Evolutionary conservation across 495 filamentous ascomycete species (phyloP).

Genomic region (Lineolata rhizophorae): DNA sequence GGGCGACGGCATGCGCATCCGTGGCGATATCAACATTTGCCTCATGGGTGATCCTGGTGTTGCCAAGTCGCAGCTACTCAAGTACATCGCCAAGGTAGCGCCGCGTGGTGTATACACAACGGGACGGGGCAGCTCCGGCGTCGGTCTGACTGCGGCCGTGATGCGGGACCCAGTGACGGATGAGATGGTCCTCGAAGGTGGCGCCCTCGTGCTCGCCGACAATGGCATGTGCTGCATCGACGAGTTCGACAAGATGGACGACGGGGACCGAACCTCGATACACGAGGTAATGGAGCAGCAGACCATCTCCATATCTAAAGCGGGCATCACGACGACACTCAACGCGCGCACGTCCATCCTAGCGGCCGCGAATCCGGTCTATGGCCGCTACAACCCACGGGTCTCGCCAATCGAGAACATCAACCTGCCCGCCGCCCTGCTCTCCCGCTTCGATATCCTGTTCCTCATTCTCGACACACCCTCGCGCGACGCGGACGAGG

Average conservation of each 20-base stretch:
- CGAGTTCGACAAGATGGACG: constrained; percentile 99
- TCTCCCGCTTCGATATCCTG: constrained; percentile 91
- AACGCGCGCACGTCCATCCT: constrained; percentile 94
- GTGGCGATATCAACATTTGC: constrained; percentile 96
- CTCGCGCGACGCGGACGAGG: constrained; percentile 65
- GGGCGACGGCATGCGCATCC: constrained; percentile 94
- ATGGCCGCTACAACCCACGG: constrained; percentile 92
- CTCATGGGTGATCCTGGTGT: constrained; percentile 99
- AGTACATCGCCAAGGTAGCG: constrained; percentile 96
- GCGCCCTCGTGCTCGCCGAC: constrained; percentile 85
- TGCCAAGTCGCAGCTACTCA: constrained; percentile 91
- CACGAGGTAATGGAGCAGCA: constrained; percentile 99
- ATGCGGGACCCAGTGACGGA: constrained; percentile 98
- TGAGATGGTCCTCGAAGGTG: constrained; percentile 96
- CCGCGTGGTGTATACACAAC: constrained; percentile 96
- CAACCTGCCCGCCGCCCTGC: constrained; percentile 83
- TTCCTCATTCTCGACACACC: constrained; percentile 94
- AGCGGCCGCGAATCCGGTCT: constrained; percentile 93
- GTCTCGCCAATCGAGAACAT: constrained; percentile 96
- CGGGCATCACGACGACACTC: constrained; percentile 85
- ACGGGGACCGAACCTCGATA: constrained; percentile 85
- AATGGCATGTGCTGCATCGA: constrained; percentile 99
- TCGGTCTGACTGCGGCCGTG: constrained; percentile 91
- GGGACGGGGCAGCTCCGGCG: constrained; percentile 83
- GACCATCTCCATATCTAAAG: constrained; percentile 96